Base-by-base conservation (phyloP, 2,329 filamentous ascomycete species). In the Verticillium alfalfae region DNA sequence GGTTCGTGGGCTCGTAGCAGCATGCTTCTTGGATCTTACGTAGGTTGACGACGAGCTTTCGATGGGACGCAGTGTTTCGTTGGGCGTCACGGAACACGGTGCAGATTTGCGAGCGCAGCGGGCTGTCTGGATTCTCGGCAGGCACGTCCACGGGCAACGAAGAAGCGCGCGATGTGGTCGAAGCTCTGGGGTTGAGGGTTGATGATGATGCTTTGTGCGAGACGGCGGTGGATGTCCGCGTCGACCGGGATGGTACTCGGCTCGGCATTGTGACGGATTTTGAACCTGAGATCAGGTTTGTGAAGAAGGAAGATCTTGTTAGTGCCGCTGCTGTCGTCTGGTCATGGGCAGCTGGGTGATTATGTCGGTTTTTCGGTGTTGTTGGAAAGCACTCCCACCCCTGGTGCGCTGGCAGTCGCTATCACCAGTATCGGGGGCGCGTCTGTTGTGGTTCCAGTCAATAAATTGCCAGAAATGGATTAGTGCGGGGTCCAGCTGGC, bases 11-110 rank as follows among this genome's bases (percentile, higher is more conserved):
- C 67, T 88, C 86, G 68, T 88, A 88, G 71, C 85, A 88, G 77
- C 92, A 97, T 41, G 88, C 82, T 72, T 97, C 94, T 70, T 98
- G 94, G 54, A 97, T 84, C 76, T 97, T 97, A 66, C 94, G 88
- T 64, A 99, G 79, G 58, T 88, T 93, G 63, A 97, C 90, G 4
- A 90, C 89, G 0, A 97, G 84, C 72, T 98, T 98, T 63, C 94
- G 84, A 73, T 99, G 95, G 2, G 91, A 91, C 1, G 93, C 92
- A 0, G 91, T 96, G 1, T 91, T 96, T 68, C 89, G 88, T 75
- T 99, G 95, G 38, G 94, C 93, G 73, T 93, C 90, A 66, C 84
- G 83, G 71, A 93, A 93, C 57, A 92, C 83, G 60, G 83, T 77
- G 71, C 88, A 90, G 59, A 97, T 82, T 71, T 91, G 89, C 39